A percentile compares a stretch with the other conserved stretches of the same genome.
Evolutionary conservation across 768 basidiomycete species (phyloP).

Genomic region (Guyanaporus albipodus): DNA sequence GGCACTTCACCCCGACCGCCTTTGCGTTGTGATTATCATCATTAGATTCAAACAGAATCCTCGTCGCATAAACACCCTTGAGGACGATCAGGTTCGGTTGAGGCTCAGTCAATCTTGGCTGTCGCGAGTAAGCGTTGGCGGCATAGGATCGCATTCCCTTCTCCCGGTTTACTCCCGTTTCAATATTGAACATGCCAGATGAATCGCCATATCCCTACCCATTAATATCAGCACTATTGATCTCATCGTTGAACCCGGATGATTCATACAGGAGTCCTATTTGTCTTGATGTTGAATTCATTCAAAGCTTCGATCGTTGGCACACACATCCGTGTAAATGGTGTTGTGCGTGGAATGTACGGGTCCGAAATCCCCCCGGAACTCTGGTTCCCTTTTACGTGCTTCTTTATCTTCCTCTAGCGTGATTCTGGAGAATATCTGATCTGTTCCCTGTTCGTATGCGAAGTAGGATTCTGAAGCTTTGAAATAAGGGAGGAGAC

Average conservation of each 20-base stretch:
- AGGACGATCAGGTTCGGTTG: constrained; percentile 10
- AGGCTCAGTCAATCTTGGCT: constrained; percentile 7
- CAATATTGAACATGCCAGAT: constrained; percentile 18
- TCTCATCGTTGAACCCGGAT: not conserved
- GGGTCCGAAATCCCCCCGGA: constrained; percentile 11
- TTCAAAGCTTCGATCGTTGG: constrained; percentile 9
- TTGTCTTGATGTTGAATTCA: constrained; percentile 12
- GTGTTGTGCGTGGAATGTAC: constrained; percentile 14
- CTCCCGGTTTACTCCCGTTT: constrained; percentile 14
- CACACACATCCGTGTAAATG: constrained; percentile 12
- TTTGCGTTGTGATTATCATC: not conserved
- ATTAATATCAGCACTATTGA: not conserved
- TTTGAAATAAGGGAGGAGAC: constrained; percentile 16
- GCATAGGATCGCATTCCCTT: constrained; percentile 17
- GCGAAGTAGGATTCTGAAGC: constrained; percentile 7
- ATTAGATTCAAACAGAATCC: constrained; percentile 8
- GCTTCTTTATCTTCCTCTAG: constrained; percentile 8
- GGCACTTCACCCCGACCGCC: constrained; percentile 9
- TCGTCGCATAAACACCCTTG: constrained; percentile 8
- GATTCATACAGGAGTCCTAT: constrained; percentile 8
- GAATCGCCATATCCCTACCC: constrained; percentile 11
- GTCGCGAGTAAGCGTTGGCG: constrained; percentile 13
- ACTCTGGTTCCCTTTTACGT: constrained; percentile 5
- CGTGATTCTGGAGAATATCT: constrained; percentile 13
- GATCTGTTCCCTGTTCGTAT: constrained; percentile 8